These are phyloP conservation scores for Zymoseptoria passerinii DNA, from an alignment of 2,329 filamentous ascomycete species.

Conservation along the genomic window DNA sequence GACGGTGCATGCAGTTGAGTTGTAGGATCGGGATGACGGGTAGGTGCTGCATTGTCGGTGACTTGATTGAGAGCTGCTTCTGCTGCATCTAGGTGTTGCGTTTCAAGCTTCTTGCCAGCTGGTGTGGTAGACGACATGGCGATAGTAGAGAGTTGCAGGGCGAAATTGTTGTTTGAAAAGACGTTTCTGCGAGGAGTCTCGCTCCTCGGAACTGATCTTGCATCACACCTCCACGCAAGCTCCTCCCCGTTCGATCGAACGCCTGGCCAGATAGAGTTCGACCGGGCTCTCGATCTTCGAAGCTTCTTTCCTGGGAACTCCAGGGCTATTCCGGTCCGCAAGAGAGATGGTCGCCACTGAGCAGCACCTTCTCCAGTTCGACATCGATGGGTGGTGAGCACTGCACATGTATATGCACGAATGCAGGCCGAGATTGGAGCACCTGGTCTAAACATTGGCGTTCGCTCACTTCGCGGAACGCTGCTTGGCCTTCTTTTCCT, in stretches of 20 bases:
- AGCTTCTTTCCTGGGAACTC: not conserved
- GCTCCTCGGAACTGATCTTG: not conserved
- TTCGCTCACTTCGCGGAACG: not conserved
- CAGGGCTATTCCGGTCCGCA: not conserved
- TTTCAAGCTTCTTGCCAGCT: conserved; percentile 2
- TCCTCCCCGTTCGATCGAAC: not conserved
- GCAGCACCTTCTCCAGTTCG: not conserved
- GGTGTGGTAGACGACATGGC: not conserved
- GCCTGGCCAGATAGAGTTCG: not conserved
- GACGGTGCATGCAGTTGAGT: conserved; percentile 21
- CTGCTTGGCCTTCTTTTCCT: conserved; percentile 9
- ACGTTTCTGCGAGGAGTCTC: not conserved
- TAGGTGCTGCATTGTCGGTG: conserved; percentile 17
- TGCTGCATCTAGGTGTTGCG: conserved; percentile 21
- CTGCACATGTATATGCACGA: not conserved
- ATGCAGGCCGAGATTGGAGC: not conserved
- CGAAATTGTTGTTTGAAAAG: not conserved
- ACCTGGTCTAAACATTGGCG: too few relatives aligned
- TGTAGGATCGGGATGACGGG: conserved; percentile 19
- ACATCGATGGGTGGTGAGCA: not conserved
- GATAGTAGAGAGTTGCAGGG: not conserved
- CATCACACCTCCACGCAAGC: not conserved
- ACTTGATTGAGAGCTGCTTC: conserved; percentile 18
- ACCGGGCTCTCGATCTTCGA: not conserved
- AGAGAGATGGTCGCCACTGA: not conserved